These are phyloP conservation scores for Digitaria exilis DNA, from an alignment of 202 grass and related monocot genomes.

Conservation along the genomic window DNA sequence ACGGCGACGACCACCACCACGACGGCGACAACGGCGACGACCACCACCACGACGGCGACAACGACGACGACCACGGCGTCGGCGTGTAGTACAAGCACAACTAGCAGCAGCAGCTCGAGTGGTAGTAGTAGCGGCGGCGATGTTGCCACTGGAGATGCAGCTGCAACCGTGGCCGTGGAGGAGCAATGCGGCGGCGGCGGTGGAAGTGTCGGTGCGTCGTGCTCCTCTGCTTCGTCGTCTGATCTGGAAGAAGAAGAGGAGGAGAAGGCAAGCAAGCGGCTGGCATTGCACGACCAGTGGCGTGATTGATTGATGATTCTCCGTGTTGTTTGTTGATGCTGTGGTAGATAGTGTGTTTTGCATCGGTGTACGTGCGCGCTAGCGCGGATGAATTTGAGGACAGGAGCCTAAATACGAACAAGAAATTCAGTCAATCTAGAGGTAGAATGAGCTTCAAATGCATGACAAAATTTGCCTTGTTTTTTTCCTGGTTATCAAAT, in stretches of 20 bases:
- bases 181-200: constrained; percentile 22
- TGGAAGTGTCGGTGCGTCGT: background rate
- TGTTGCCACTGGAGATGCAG: background rate
- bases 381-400: background rate
- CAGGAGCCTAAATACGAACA: background rate
- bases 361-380: background rate
- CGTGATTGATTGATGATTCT: background rate
- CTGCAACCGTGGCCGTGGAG: background rate
- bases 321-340: background rate
- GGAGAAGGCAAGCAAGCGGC: background rate
- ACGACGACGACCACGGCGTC: background rate
- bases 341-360: background rate
- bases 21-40: background rate
- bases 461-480: background rate
- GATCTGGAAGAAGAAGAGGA: constrained; percentile 18
- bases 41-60: too few species aligned
- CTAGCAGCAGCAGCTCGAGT: background rate
- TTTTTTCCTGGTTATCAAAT: too few species aligned
- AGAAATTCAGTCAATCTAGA: background rate
- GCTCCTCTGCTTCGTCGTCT: constrained; percentile 2
- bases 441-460: background rate
- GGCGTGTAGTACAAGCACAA: background rate
- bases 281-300: background rate
- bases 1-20: too few species aligned
- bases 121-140: background rate